These are phyloP conservation scores for Lactarius akahatsu DNA, from an alignment of 768 basidiomycete genomes.

Conservation along the genomic window DNA sequence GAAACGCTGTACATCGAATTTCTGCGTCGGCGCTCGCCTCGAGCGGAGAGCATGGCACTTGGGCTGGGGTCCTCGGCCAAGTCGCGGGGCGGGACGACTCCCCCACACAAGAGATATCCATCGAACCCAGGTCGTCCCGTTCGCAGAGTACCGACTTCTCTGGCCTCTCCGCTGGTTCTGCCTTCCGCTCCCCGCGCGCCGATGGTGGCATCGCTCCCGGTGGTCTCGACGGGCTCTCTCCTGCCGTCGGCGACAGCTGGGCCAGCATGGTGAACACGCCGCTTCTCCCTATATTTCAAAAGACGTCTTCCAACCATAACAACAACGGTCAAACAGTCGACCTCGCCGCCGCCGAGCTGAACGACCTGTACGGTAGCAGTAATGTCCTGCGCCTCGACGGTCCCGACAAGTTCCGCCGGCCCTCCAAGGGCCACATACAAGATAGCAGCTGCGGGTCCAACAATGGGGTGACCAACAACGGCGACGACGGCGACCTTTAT, in stretches of 20 bases:
- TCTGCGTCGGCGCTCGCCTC: constrained; percentile 79
- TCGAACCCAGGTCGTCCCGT: constrained; percentile 47
- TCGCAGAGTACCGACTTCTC: constrained; percentile 90
- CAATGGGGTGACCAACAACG: constrained; percentile 35
- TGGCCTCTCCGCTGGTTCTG: constrained; percentile 45
- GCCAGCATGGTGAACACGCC: constrained; percentile 98
- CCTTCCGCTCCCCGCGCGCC: constrained; percentile 61
- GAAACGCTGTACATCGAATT: constrained; percentile 78
- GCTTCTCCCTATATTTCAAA: constrained; percentile 87
- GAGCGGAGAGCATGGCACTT: constrained; percentile 57
- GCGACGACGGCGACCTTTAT: constrained; percentile 55
- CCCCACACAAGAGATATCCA: constrained; percentile 59
- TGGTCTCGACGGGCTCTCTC: constrained; percentile 33
- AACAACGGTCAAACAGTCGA: constrained; percentile 33
- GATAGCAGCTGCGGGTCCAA: constrained; percentile 7
- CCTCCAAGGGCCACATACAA: constrained; percentile 42
- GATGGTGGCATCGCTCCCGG: constrained; percentile 37
- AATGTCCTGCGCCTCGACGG: constrained; percentile 90
- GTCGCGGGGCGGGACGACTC: constrained; percentile 74
- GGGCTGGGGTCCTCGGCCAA: constrained; percentile 74
- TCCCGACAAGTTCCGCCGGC: constrained; percentile 75
- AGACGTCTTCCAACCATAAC: constrained; percentile 37
- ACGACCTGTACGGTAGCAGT: constrained; percentile 57
- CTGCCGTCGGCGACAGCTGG: constrained; percentile 75
- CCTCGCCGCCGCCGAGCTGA: constrained; percentile 50